Conservation (phyloP, 1,284 basidiomycete genomes). For the Neolentinus lepideus region DNA sequence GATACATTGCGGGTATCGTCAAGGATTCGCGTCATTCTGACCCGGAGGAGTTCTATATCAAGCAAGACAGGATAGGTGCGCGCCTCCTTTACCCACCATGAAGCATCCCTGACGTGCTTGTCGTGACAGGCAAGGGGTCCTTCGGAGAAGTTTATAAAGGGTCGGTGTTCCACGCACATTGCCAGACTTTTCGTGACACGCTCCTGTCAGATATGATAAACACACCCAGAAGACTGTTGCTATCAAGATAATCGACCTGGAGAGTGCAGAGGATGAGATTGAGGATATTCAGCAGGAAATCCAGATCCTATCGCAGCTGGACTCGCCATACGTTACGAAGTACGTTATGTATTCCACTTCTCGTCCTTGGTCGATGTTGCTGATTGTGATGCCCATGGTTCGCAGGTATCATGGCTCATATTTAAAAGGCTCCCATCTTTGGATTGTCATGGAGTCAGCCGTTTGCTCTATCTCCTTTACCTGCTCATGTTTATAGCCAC, state of each 20-base stretch:
- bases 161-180: constrained; percentile 31
- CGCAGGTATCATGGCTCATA: constrained; percentile 89
- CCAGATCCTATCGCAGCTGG: constrained; percentile 95
- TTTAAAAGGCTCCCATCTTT: constrained; percentile 91
- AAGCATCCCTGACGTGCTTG: constrained; percentile 9
- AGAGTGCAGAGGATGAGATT: constrained; percentile 98
- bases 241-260: constrained; percentile 98
- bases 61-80: constrained; percentile 92
- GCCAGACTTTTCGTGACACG: neutral
- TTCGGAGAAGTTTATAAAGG: constrained; percentile 99
- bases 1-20: neutral
- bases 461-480: constrained; percentile 6
- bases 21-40: constrained; percentile 72
- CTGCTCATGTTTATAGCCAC: constrained; percentile 11
- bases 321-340: constrained; percentile 95
- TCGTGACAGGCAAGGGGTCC: constrained; percentile 79
- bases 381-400: neutral
- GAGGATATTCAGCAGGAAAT: constrained; percentile 99
- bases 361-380: neutral
- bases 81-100: constrained; percentile 10
- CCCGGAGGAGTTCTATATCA: constrained; percentile 93
- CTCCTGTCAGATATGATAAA: constrained; percentile 71
- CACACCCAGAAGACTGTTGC: constrained; percentile 90
- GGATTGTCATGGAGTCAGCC: constrained; percentile 98
- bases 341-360: constrained; percentile 29